phyloP scores from a whole-genome alignment of 371 early-diverging fungal species.

The Dinochytrium kinnereticum region DNA sequence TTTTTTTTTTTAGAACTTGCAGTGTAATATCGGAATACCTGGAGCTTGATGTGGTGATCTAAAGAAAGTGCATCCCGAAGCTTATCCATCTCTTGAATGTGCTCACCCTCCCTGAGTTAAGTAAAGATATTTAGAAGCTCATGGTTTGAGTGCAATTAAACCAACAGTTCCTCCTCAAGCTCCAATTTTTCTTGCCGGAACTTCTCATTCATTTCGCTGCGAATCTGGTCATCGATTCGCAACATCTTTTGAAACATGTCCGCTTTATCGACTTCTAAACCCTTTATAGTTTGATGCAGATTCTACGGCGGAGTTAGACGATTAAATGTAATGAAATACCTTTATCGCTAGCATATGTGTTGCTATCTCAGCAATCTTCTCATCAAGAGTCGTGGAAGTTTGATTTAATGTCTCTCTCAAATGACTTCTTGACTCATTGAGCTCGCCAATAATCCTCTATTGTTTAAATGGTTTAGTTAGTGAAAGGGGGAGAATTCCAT shows the following conservation, averaged over 20 bases:
- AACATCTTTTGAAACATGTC: slow-evolving; percentile 59
- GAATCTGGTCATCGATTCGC: slow-evolving; percentile 47
- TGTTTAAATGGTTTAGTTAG: neutral
- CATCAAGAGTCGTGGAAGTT: slow-evolving; percentile 28
- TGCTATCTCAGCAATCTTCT: slow-evolving; percentile 35
- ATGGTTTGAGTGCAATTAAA: neutral
- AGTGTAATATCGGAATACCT: slow-evolving; percentile 18
- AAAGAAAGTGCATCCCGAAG: slow-evolving; percentile 28
- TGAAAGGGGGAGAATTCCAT: neutral
- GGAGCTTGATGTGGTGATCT: slow-evolving; percentile 28
- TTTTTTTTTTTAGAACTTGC: neutral
- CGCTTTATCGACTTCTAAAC: slow-evolving; percentile 53
- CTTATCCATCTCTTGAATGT: slow-evolving; percentile 38
- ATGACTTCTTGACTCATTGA: slow-evolving; percentile 28
- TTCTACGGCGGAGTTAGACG: neutral
- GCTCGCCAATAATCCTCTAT: slow-evolving; percentile 19
- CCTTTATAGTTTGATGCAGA: slow-evolving; percentile 25
- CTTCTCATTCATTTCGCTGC: slow-evolving; percentile 44
- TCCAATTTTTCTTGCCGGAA: slow-evolving; percentile 46
- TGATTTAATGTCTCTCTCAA: slow-evolving; percentile 28
- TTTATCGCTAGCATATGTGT: slow-evolving; percentile 16
- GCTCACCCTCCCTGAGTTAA: slow-evolving; percentile 17
- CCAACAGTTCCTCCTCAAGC: slow-evolving; percentile 26
- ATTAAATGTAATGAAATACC: neutral
- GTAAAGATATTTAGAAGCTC: neutral